Base-by-base conservation (phyloP, 2,329 filamentous ascomycete genomes). In the Nemania sp. region DNA sequence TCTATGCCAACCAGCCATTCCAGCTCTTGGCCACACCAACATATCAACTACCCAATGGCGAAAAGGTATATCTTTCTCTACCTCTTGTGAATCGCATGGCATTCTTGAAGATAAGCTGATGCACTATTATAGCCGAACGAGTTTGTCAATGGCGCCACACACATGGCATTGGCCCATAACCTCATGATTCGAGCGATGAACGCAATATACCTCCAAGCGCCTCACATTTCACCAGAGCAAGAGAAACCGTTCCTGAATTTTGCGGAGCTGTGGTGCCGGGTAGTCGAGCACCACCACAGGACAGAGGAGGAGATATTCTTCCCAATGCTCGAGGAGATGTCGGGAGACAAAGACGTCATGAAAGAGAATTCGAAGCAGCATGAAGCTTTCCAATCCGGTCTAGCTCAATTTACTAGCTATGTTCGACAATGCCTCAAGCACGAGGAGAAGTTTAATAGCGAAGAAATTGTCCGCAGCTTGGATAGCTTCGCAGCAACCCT, bases 261-360 rank as follows among this genome's bases (percentile, higher is more conserved):
- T 20, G 15, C 15, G 6, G 41, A 45, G n/a, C n/a, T 45, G n/a
- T 45, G 41, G 41, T 20, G n/a, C 6, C 41, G n/a, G n/a, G 41
- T 45, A 2, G 41, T 45, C 41, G 41, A 45, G 41, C 41, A 45
- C n/a, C 41, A 45, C 41, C 41, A 45, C 41, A 45, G 41, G 41
- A 45, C 41, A 45, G 41, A 45, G 41, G 13, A 45, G 41, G 41
- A 45, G 41, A 45, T 45, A 45, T 20, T 45, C n/a, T 45, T 45
- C 41, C 41, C 41, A 18, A 45, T 45, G 41, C 41, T 45, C 11
- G 41, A 45, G 41, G 41, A 45, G 41, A 45, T 45, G 41, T n/a
- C 41, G 41, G 41, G 41, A 45, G 41, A 45, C 11, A 45, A 20
- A 20, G 41, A 45, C 41, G 41, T 45, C 41, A 45, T 45, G 41